Conservation (phyloP, 2,329 filamentous ascomycete species). For the Trichoderma simmonsii region DNA sequence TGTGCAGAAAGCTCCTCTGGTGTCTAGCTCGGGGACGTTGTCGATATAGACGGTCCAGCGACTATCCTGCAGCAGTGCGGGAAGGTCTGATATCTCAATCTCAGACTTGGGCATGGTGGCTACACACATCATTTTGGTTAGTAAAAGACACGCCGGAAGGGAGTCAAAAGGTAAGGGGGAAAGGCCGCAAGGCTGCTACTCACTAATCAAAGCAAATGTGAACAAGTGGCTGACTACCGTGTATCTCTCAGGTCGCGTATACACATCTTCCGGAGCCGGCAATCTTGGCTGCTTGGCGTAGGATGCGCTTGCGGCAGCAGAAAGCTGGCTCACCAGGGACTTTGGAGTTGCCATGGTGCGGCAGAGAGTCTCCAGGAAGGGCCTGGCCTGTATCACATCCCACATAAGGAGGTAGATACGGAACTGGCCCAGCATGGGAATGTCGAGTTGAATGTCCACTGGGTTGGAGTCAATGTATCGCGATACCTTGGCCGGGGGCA, state of each 20-base stretch:
- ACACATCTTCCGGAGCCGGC: constrained; percentile 60
- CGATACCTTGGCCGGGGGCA: constrained; percentile 67
- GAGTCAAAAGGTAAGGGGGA: background rate
- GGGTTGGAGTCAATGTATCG: constrained; percentile 76
- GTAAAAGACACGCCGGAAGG: background rate
- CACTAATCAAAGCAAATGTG: constrained; percentile 67
- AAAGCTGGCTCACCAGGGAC: constrained; percentile 59
- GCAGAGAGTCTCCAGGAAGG: constrained; percentile 60
- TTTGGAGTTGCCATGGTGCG: constrained; percentile 47
- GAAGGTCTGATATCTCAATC: constrained; percentile 65
- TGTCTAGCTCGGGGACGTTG: constrained; percentile 56
- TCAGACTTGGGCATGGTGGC: constrained; percentile 59
- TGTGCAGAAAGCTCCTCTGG: constrained; percentile 52
- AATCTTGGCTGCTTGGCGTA: constrained; percentile 59
- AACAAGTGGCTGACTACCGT: constrained; percentile 65
- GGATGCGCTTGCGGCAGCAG: constrained; percentile 56
- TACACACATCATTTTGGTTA: constrained; percentile 23
- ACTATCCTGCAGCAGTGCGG: constrained; percentile 58
- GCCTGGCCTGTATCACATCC: constrained; percentile 53
- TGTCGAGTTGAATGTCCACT: constrained; percentile 73
- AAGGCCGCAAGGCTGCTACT: constrained; percentile 27
- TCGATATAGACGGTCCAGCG: constrained; percentile 73
- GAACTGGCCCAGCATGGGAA: constrained; percentile 75
- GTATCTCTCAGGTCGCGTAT: constrained; percentile 65
- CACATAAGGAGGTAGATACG: constrained; percentile 69